Base-by-base conservation (phyloP, 75 land plant species). In the Chamaecyparis obtusa region DNA sequence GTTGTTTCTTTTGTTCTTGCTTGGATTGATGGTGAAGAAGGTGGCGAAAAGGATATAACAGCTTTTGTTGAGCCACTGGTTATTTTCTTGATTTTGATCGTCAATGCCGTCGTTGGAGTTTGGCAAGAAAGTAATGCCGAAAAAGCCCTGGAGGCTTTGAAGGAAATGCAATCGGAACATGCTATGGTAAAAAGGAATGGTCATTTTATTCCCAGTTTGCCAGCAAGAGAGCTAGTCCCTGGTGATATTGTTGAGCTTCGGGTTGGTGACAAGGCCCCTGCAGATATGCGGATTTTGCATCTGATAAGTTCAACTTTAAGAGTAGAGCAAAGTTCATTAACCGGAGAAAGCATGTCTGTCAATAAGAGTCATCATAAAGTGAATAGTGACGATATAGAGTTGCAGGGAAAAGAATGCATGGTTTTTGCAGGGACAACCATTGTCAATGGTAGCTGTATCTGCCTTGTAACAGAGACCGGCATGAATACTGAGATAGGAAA, bases 91-190 rank as follows among this genome's bases (percentile, higher is more conserved):
- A 95, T 94, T 71, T 89, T 95, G 57, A 87, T 95, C 36, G 83
- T 91, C 74, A 95, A 95, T 75, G 96, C 96, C 14, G 85, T 94
- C n/a, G 95, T 95, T n/a, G 95, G 96, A 4, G 94, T 95, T 0
- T 95, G 95, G 96, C 96, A 95, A 60, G 96, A 95, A 89, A 94
- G 90, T 86, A 95, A 95, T 49, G 96, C 96, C 3, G 96, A 95
- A 88, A 89, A 92, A 82, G 95, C 96, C 27, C 87, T 95, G 71
- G 96, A 94, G 87, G 96, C 95, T 27, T 88, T 95, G 24, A 95
- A 94, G 83, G 92, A 94, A 84, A 95, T 95, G 91, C 96, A 95
- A 32, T 92, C 95, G 3, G 95, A 95, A 88, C 92, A 92, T 33
- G 96, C 96, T 2, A 94, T 85, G 79, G 95, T 92, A 55, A 82